Base-by-base conservation (phyloP, 2,329 filamentous ascomycete species). In the Neospermospora avenae region DNA sequence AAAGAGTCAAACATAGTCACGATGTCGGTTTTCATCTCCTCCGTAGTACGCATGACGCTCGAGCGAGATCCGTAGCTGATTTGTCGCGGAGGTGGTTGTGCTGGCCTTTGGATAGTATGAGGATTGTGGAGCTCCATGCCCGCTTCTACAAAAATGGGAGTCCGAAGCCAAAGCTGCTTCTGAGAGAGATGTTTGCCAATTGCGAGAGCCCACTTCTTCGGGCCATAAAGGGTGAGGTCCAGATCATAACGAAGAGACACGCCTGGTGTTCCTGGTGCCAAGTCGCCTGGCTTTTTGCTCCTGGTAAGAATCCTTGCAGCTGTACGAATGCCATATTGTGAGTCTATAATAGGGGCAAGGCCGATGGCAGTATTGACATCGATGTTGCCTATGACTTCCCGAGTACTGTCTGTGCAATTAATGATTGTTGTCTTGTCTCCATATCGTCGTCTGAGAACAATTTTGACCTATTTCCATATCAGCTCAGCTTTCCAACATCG, bases 1-100 rank as follows among this genome's bases (percentile, higher is more conserved):
- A 97, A 83, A 7, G 87, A 88, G 75, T 97, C 92, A 69, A 99
- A 96, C 71, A 98, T 90, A 44, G 85, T 86, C 73, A 91, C 84
- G 22, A 96, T 89, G 59, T 96, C 92, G 64, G 85, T 87, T 10
- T 89, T 88, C 61, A 96, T 88, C 74, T 98, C 92, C 68, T 98
- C 93, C 0, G 87, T 86, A 0, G 90, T 93, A 34, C 91, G 84
- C 51, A 72, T 75, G 39, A 69, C 67, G 34, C 60, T 70, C 64
- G 69, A 59, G 20, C 69, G 69, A 44, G 77, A 74, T 56, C 75
- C 69, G 61, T 76, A 77, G 35, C 65, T 59, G 2, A 75, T 63
- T 4, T 74, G 69, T 37, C 61, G 61, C 42, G 62, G 66, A 61
- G 60, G 69, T 61, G 53, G 63, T 37, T 65, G 68, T 16, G 45